These are phyloP conservation scores for Pleurotus cornucopiae DNA, from an alignment of 768 basidiomycete genomes.

Conservation along the genomic window DNA sequence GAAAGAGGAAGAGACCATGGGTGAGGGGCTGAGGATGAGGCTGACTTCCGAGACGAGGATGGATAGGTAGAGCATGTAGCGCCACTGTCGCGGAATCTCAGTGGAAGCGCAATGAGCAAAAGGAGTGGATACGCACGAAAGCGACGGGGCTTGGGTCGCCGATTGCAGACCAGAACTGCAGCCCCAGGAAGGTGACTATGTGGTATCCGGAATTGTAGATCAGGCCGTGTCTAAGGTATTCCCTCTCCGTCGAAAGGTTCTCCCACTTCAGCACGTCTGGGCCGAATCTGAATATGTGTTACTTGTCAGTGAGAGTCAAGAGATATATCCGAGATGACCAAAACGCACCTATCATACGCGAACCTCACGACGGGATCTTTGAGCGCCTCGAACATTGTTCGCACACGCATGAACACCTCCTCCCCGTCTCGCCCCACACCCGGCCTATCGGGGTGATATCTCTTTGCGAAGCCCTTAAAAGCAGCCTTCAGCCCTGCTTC, in stretches of 20 bases:
- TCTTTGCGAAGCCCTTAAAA: conserved; percentile 71
- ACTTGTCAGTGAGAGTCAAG: not conserved
- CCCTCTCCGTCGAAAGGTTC: conserved; percentile 61
- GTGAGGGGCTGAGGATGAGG: conserved; percentile 59
- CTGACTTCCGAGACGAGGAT: conserved; percentile 60
- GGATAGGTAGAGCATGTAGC: conserved; percentile 66
- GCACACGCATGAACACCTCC: conserved; percentile 61
- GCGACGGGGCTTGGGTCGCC: conserved; percentile 56
- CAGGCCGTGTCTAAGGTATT: conserved; percentile 67
- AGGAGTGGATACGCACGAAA: conserved; percentile 51
- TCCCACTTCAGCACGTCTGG: conserved; percentile 67
- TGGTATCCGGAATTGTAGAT: conserved; percentile 63
- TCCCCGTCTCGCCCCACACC: conserved; percentile 53
- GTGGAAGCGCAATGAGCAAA: conserved; percentile 2
- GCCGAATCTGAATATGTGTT: conserved; percentile 55
- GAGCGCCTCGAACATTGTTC: conserved; percentile 74
- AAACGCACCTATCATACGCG: conserved; percentile 76
- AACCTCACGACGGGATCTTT: conserved; percentile 76
- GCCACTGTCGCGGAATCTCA: conserved; percentile 52
- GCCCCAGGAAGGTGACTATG: conserved; percentile 48
- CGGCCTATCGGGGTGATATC: conserved; percentile 74
- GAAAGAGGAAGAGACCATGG: conserved; percentile 19
- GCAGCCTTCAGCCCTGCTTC: conserved; percentile 64
- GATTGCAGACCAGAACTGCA: conserved; percentile 62
- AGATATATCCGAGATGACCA: not conserved